Evolutionary conservation across 2,329 filamentous ascomycete species (phyloP).

Genomic region (Ophiocordyceps polyrhachis-furcata): DNA sequence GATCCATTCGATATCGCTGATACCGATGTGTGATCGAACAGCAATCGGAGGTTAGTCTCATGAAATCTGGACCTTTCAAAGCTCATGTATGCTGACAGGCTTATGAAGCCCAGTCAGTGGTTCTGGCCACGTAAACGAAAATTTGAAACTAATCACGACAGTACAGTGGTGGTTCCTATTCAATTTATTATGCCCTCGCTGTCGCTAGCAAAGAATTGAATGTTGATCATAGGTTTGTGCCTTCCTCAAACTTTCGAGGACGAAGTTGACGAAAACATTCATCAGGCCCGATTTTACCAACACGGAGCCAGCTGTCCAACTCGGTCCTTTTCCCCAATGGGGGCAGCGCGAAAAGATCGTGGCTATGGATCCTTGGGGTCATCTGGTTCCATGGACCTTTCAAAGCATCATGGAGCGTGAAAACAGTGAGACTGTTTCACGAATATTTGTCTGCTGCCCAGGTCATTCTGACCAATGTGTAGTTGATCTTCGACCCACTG

Average conservation of each 20-base stretch:
- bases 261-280: neutral
- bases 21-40: constrained; percentile 9
- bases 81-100: neutral
- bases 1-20: constrained; percentile 1
- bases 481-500: constrained; percentile 77
- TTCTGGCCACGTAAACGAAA: neutral
- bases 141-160: neutral
- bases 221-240: constrained; percentile 46
- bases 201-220: constrained; percentile 81
- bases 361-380: constrained; percentile 89
- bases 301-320: constrained; percentile 76
- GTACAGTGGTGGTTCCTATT: constrained; percentile 64
- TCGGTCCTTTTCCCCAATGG: constrained; percentile 85
- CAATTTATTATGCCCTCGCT: constrained; percentile 85
- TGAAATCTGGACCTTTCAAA: neutral
- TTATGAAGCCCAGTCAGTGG: constrained; percentile 17
- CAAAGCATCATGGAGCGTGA: constrained; percentile 62
- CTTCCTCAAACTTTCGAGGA: too few relatives aligned
- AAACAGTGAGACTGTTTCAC: constrained; percentile 25
- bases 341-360: constrained; percentile 84
- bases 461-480: constrained; percentile 2
- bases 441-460: neutral
- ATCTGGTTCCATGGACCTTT: constrained; percentile 69
- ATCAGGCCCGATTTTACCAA: constrained; percentile 43
- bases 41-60: constrained; percentile 35